Evolutionary conservation across 495 filamentous ascomycete genomes (phyloP).

Genomic region (Podospora anserina): DNA sequence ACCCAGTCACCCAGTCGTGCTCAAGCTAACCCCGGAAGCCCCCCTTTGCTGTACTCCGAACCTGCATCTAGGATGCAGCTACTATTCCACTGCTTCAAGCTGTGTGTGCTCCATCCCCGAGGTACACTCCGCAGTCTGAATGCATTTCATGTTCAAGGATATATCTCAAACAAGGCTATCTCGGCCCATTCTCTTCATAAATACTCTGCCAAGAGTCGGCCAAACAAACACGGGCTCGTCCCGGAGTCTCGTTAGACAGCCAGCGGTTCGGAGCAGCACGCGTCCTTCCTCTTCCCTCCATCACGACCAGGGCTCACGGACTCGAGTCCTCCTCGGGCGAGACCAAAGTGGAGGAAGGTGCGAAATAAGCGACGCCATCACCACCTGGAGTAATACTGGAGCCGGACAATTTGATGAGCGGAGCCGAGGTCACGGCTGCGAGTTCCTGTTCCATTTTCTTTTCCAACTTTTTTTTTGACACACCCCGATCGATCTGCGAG

Average conservation of each 20-base stretch:
- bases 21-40: neutral
- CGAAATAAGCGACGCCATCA: neutral
- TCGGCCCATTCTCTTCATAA: neutral
- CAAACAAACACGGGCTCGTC: neutral
- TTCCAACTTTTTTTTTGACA: neutral
- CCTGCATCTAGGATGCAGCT: neutral
- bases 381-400: neutral
- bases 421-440: neutral
- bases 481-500: neutral
- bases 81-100: neutral
- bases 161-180: neutral
- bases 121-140: too few species aligned
- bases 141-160: neutral
- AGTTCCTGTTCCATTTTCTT: neutral
- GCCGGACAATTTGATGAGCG: neutral
- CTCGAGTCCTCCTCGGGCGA: neutral
- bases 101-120: neutral
- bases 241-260: neutral
- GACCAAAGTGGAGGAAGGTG: neutral
- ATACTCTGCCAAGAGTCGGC: neutral
- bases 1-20: neutral
- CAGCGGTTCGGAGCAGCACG: neutral
- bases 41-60: neutral
- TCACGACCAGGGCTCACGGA: neutral
- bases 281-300: neutral